Percentiles rank a stretch among this genome's conserved stretches.
These are phyloP conservation scores for Bjerkandera adusta DNA, from an alignment of 1,284 basidiomycete genomes.

Conservation along the genomic window DNA sequence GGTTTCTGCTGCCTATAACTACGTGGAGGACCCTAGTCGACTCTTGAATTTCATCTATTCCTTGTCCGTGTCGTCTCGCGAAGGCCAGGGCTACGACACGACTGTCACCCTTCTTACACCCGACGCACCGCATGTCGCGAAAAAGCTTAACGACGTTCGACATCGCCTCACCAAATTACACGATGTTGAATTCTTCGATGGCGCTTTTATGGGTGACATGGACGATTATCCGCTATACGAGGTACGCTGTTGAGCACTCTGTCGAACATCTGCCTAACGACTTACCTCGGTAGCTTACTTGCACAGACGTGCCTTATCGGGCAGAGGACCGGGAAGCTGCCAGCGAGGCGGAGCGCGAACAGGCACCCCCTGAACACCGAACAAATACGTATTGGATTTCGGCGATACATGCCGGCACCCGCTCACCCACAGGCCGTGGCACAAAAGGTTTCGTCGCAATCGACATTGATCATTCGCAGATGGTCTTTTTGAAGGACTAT, in stretches of 20 bases:
- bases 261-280: neutral
- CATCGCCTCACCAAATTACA: neutral
- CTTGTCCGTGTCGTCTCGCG: neutral
- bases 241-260: neutral
- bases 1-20: neutral
- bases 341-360: no score
- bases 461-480: neutral
- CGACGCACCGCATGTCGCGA: neutral
- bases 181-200: neutral
- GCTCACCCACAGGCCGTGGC: conserved; percentile 5
- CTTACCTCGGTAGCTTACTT: neutral
- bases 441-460: conserved; percentile 8
- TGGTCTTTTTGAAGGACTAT: conserved; percentile 9
- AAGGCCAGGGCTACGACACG: neutral
- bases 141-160: neutral
- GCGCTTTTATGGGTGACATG: neutral
- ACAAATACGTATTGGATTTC: neutral
- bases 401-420: neutral
- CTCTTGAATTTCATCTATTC: neutral
- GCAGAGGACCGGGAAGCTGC: no score
- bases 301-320: neutral
- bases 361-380: neutral
- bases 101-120: neutral
- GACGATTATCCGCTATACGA: neutral
- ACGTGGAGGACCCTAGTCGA: neutral